A percentile compares a stretch with the other conserved stretches of the same genome.
Conservation (phyloP, 495 filamentous ascomycete genomes). For the Lepidopterella palustris region DNA sequence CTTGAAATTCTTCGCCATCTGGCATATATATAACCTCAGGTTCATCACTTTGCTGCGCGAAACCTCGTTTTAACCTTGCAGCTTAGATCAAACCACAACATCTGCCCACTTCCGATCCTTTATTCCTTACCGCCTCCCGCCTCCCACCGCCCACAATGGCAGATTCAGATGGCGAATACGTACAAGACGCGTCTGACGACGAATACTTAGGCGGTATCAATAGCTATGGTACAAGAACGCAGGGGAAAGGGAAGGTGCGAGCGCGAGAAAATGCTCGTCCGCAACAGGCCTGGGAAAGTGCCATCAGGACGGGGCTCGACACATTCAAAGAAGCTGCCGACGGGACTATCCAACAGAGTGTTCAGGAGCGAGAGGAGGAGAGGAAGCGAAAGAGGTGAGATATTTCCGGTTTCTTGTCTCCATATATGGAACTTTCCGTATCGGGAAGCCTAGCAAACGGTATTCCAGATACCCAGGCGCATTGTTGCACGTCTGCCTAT, state of each 20-base stretch:
- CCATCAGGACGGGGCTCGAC: slow-evolving; percentile 44
- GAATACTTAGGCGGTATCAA: slow-evolving; percentile 43
- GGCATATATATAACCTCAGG: too few species aligned
- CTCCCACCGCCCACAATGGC: slow-evolving; percentile 47
- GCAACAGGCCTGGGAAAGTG: slow-evolving; percentile 43
- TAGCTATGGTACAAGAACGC: slow-evolving; percentile 12
- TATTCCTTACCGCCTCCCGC: slow-evolving; percentile 3
- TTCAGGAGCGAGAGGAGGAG: slow-evolving; percentile 63
- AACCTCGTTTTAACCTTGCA: too few species aligned
- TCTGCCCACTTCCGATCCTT: neutral
- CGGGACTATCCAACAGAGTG: slow-evolving; percentile 63
- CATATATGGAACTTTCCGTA: neutral
- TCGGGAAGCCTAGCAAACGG: neutral
- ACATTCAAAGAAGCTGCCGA: slow-evolving; percentile 68
- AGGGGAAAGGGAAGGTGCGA: slow-evolving; percentile 12
- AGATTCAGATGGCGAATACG: slow-evolving; percentile 79
- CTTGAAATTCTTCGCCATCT: too few species aligned
- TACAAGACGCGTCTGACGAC: slow-evolving; percentile 70
- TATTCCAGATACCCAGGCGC: too few species aligned
- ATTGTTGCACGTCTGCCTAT: too few species aligned
- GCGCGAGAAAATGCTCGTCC: slow-evolving; percentile 24
- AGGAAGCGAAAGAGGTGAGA: slow-evolving; percentile 62
- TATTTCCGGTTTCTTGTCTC: neutral
- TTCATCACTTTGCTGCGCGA: too few species aligned
- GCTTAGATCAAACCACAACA: too few species aligned